Base-by-base conservation (phyloP, 441 rosid species). In the Pelargonium australe region DNA sequence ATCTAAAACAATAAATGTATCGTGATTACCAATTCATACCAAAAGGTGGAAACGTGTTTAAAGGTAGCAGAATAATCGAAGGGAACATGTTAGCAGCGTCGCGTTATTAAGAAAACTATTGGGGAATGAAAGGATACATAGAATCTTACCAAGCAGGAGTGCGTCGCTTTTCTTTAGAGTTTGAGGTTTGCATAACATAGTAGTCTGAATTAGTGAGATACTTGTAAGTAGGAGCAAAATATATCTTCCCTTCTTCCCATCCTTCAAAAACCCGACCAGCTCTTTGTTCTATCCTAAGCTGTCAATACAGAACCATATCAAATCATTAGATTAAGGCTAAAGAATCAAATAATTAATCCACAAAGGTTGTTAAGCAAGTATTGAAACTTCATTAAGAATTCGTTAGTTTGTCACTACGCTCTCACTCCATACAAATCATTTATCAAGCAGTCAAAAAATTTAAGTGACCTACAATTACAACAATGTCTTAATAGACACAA, bases 221-320 rank as follows among this genome's bases (percentile, higher is more conserved):
- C 74, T 94, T 94, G 80, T 94, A 94, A 8, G 99, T 94, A 12
- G 99, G 99, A 67, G 97, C 89, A 61, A 94, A 94, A 51, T 73
- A 75, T 25, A 94, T 94, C 16, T 62, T 81, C 8, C 99, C 99
- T 77, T 94, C 99, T 78, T 87, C 83, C 99, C 99, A 94, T 17
- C 97, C 99, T 72, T 80, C 66, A 67, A 94, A 94, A 47, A 91
- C 79, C 72, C 90, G 65, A 14, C 96, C 99, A 11, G 96, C 95
- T 67, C 67, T 81, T 73, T 86, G 97, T 71, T 94, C 95, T 34
- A 84, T 75, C 61, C 69, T 85, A 34, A 94, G 80, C 97, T 94
- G 88, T 80, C n/a, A 16, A 44, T 10, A 31, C 37, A 44, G 14
- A 14, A 23, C 5, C 34, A 58, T 2, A 31, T 3, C 37, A 45